Evolutionary conservation across 192 early-diverging fungal species (phyloP), one percentile per base, ranked within the genome.

Genomic region (Rhizoclosmatium globosum): DNA sequence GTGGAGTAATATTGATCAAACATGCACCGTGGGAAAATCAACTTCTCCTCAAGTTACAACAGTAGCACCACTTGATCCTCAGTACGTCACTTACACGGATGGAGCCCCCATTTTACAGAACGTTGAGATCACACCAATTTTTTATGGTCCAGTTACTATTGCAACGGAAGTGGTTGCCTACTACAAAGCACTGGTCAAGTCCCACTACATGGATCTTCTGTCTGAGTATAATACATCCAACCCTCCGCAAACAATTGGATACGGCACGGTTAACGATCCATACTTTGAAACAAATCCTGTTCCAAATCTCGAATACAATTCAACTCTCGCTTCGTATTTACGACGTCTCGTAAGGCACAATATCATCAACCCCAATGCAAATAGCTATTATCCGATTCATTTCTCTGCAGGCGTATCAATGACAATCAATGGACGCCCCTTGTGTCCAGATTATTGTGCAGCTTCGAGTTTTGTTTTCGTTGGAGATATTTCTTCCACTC

Each of bases 331-430:
- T 65, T n/a, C 31, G 0, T n/a, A 65, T n/a, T n/a, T 31, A 13
- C 31, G 31, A 13, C 11, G 31, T 31, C 31, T 65, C 11, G 64
- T 65, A 11, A 65, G 19, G 13, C 21, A n/a, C 13, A 41, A 41
- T 31, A 31, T 41, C 39, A 65, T 69, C 47, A 42, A 13, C 15
- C 68, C 68, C 13, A 46, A 17, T 17, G 13, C 41, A 44, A 69
- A 69, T 46, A 47, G 42, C 15, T 69, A 31, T 39, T 69, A 47
- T 39, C 68, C 68, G 13, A 50, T 69, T 19, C 68, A 69, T 69
- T 4, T 69, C 11, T 38, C 45, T 17, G 42, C 68, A 15, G 38
- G 46, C 19, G 39, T 69, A 11, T 47, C 43, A 21, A n/a, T 69
- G 15, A 42, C 43, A 21, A 47, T 69, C 13, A 47, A 47, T 19